Conservation (phyloP, 129 eudicot genomes). For the Artemisia argyi region DNA sequence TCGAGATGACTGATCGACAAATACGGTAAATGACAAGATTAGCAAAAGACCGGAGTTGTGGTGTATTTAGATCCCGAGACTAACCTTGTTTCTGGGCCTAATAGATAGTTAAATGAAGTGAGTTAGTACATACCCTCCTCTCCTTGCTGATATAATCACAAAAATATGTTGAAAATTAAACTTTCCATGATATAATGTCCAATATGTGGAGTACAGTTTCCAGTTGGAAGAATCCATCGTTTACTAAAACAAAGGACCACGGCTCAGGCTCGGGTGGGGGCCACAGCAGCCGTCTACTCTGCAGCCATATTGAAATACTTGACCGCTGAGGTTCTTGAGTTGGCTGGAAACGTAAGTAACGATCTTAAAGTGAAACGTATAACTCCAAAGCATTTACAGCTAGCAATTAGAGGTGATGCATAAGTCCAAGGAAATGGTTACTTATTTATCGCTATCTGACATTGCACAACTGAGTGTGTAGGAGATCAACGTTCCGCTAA, state of each 20-base stretch:
- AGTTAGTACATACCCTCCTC: too few species aligned
- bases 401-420: conserved; percentile 49
- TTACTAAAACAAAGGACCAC: conserved; percentile 44
- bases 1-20: too few species aligned
- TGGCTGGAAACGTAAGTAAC: conserved; percentile 51
- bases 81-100: too few species aligned
- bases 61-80: too few species aligned
- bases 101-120: too few species aligned
- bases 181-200: background rate
- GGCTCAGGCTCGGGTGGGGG: conserved; percentile 44
- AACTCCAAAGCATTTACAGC: conserved; percentile 48
- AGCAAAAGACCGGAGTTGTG: too few species aligned
- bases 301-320: conserved; percentile 51
- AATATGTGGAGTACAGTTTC: conserved; percentile 35
- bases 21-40: too few species aligned
- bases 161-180: background rate
- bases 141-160: background rate
- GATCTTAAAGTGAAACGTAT: conserved; percentile 55
- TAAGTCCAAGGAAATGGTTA: too few species aligned
- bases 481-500: too few species aligned
- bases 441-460: too few species aligned
- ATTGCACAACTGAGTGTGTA: too few species aligned
- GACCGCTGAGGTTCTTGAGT: conserved; percentile 45
- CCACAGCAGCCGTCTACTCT: conserved; percentile 49
- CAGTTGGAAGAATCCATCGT: conserved; percentile 52